Evolutionary conservation across 345 rosid species (phyloP).

Genomic region (Clarkia xantiana): DNA sequence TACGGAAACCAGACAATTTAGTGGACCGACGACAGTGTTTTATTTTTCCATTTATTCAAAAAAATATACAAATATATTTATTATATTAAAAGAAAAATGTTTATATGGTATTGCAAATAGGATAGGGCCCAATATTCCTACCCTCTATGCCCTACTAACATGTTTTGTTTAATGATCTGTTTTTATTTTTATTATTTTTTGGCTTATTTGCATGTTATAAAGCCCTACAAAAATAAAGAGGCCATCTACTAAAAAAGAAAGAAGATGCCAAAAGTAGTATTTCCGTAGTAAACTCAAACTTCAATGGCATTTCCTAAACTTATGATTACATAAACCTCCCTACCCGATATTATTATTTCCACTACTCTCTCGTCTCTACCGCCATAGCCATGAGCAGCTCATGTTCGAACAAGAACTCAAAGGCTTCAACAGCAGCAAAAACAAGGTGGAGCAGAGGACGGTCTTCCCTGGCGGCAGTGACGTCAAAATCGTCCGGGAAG

Average conservation of each 20-base stretch:
- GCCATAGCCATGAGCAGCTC: constrained; percentile 8
- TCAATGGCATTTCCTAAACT: constrained; percentile 15
- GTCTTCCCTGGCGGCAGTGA: neutral
- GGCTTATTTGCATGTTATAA: neutral
- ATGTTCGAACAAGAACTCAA: constrained; percentile 17
- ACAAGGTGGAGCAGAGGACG: constrained; percentile 13
- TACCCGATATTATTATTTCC: constrained; percentile 2
- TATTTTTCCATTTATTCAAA: too few relatives aligned
- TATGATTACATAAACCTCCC: constrained; percentile 31
- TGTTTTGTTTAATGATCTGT: neutral
- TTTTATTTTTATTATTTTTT: neutral
- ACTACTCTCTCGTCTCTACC: neutral
- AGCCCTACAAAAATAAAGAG: too few relatives aligned
- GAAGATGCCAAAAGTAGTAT: constrained; percentile 10
- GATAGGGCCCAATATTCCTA: too few relatives aligned
- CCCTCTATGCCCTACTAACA: too few relatives aligned
- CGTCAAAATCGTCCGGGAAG: constrained; percentile 1
- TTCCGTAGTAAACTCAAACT: constrained; percentile 15
- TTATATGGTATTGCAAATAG: too few relatives aligned
- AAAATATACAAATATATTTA: too few relatives aligned
- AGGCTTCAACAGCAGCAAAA: constrained; percentile 3
- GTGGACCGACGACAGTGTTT: too few relatives aligned
- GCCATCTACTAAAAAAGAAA: neutral
- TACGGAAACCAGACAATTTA: too few relatives aligned
- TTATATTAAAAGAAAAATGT: too few relatives aligned